Conservation (phyloP, 768 basidiomycete species). For the Boletus speciosus region DNA sequence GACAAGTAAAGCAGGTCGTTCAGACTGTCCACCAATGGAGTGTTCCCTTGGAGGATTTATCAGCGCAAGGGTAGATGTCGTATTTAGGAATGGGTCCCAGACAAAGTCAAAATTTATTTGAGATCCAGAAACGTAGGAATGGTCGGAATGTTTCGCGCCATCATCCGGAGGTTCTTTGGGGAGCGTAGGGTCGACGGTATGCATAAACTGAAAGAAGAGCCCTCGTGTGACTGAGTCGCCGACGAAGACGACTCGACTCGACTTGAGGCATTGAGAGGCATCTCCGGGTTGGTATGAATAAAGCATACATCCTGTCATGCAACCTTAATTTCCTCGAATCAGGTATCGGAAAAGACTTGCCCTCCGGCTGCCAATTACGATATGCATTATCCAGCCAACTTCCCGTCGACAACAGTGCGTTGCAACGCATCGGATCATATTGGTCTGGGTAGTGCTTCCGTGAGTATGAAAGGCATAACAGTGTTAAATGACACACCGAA, state of each 20-base stretch:
- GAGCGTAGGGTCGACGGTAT: constrained; percentile 54
- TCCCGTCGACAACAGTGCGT: constrained; percentile 65
- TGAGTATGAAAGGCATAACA: constrained; percentile 6
- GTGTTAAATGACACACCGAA: constrained; percentile 36
- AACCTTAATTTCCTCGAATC: constrained; percentile 5
- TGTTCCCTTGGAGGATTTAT: constrained; percentile 27
- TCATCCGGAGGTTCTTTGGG: constrained; percentile 52
- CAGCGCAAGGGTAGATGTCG: constrained; percentile 48
- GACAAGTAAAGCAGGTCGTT: constrained; percentile 64
- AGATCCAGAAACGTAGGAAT: constrained; percentile 44
- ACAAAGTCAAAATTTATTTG: constrained; percentile 55
- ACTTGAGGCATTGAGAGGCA: constrained; percentile 50
- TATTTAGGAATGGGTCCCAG: constrained; percentile 90
- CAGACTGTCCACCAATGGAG: constrained; percentile 3
- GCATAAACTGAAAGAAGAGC: constrained; percentile 73
- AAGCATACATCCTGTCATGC: constrained; percentile 71
- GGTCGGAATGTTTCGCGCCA: constrained; percentile 67
- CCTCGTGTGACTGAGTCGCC: constrained; percentile 83
- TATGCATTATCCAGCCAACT: constrained; percentile 70
- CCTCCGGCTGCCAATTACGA: constrained; percentile 85
- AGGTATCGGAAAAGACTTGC: constrained; percentile 35
- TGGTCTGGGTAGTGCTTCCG: constrained; percentile 45
- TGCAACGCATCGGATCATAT: constrained; percentile 70
- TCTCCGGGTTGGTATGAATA: constrained; percentile 58
- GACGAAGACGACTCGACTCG: constrained; percentile 65